Conservation (phyloP, 352 stramenopile genomes). For the Globisporangium yorkense region DNA sequence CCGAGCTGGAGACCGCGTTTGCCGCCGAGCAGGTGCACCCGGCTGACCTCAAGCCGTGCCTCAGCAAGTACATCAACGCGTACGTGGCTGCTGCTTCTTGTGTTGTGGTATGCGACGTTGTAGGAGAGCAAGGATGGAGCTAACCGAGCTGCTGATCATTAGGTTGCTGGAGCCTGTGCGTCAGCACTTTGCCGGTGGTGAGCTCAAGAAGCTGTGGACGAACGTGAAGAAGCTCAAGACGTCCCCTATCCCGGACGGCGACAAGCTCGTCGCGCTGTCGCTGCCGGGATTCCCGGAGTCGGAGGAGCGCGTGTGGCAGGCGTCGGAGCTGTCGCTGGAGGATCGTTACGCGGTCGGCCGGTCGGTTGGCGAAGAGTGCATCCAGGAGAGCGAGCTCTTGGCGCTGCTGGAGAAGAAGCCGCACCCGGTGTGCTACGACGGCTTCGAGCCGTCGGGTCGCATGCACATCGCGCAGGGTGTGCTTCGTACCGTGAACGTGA, state of each 20-base stretch:
- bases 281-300: conserved; percentile 58
- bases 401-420: conserved; percentile 85
- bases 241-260: conserved; percentile 47
- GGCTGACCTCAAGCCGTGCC: conserved; percentile 94
- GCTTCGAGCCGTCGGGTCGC: conserved; percentile 97
- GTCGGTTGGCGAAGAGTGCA: conserved; percentile 91
- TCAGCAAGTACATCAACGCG: conserved; percentile 91
- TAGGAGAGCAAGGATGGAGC: background rate
- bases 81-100: conserved; percentile 10
- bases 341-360: conserved; percentile 74
- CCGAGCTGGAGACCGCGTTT: conserved; percentile 92
- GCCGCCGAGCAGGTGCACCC: conserved; percentile 90
- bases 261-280: conserved; percentile 67
- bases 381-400: conserved; percentile 88
- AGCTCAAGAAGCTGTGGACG: conserved; percentile 94
- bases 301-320: conserved; percentile 61
- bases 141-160: background rate
- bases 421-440: conserved; percentile 95
- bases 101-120: background rate
- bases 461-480: conserved; percentile 99
- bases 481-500: conserved; percentile 96
- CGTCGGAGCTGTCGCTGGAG: conserved; percentile 71
- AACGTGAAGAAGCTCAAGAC: conserved; percentile 90
- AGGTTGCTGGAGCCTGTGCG: conserved; percentile 94
- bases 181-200: conserved; percentile 92